Percentiles rank a stretch among this genome's conserved stretches.
Conservation (phyloP, 805 yeast genomes). For the Candida wancherniae region DNA sequence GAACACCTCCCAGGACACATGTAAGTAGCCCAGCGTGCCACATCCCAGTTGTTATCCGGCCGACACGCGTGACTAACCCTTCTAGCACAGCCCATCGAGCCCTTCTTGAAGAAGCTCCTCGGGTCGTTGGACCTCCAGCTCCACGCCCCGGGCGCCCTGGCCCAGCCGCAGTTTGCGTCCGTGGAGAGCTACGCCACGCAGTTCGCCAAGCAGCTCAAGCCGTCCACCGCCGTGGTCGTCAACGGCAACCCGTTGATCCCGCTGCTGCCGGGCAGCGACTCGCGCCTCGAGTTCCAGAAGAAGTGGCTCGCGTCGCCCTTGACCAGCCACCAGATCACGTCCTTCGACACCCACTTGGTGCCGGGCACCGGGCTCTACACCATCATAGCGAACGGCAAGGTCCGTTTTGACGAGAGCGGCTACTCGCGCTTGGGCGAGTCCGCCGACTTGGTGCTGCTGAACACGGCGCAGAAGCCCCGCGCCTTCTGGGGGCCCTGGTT, state of each 20-base stretch:
- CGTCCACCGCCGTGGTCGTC: constrained; percentile 48
- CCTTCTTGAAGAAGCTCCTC: constrained; percentile 33
- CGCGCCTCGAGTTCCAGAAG: constrained; percentile 50
- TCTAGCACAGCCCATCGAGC: constrained; percentile 36
- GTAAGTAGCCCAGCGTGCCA: constrained; percentile 15
- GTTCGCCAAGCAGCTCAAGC: constrained; percentile 48
- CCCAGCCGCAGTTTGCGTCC: constrained; percentile 20
- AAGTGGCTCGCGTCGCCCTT: constrained; percentile 53
- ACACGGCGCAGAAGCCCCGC: constrained; percentile 23
- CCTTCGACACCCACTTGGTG: constrained; percentile 61
- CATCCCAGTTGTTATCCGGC: background rate
- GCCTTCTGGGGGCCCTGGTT: constrained; percentile 66
- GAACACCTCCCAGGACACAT: constrained; percentile 18
- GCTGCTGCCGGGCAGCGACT: constrained; percentile 16
- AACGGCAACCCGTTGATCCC: constrained; percentile 52
- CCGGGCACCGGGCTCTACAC: constrained; percentile 58
- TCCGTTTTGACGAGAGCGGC: constrained; percentile 74
- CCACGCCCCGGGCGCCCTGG: constrained; percentile 15
- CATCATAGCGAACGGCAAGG: constrained; percentile 53
- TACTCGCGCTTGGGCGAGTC: constrained; percentile 60
- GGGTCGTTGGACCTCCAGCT: constrained; percentile 34
- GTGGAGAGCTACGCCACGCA: constrained; percentile 41
- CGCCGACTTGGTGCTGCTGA: constrained; percentile 42
- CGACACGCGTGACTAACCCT: constrained; percentile 5
- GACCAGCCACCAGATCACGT: constrained; percentile 59